These are phyloP conservation scores for Pythium aristosporum DNA, from an alignment of 352 stramenopile species.

Conservation along the genomic window DNA sequence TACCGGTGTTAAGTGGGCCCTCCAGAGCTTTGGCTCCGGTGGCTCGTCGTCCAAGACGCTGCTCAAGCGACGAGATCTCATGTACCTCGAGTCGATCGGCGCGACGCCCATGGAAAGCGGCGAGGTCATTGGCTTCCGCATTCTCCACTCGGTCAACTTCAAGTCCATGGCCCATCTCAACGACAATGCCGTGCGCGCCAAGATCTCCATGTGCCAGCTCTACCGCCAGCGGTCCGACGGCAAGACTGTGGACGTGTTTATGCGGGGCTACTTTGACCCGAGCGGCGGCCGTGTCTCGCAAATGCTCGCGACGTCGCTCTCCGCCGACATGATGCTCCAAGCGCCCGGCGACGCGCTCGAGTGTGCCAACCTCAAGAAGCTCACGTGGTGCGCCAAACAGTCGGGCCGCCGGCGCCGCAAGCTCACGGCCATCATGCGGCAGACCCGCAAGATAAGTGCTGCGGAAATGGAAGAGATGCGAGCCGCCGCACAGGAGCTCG, in stretches of 20 bases:
- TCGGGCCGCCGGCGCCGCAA: constrained; percentile 32
- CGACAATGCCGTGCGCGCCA: constrained; percentile 43
- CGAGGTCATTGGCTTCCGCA: constrained; percentile 51
- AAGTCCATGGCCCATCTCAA: constrained; percentile 46
- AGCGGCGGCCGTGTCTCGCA: constrained; percentile 35
- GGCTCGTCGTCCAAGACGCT: constrained; percentile 30
- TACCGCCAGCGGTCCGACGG: constrained; percentile 40
- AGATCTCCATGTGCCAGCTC: constrained; percentile 44
- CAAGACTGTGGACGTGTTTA: constrained; percentile 48
- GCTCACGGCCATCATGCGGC: constrained; percentile 11
- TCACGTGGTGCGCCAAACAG: constrained; percentile 48
- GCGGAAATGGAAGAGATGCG: constrained; percentile 21
- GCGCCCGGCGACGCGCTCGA: constrained; percentile 38
- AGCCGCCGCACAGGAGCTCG: constrained; percentile 10
- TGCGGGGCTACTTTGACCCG: constrained; percentile 56
- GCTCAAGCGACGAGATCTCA: constrained; percentile 47
- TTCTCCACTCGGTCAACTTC: constrained; percentile 65
- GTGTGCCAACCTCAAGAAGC: constrained; percentile 62
- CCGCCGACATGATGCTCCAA: constrained; percentile 42
- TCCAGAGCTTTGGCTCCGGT: constrained; percentile 34
- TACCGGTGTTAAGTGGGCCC: constrained; percentile 55
- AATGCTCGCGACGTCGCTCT: constrained; percentile 48
- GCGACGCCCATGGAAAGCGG: constrained; percentile 32
- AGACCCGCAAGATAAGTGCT: constrained; percentile 5
- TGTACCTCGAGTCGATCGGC: constrained; percentile 59